Base-by-base conservation (phyloP, 805 yeast genomes). In the Pichia cabralensis region DNA sequence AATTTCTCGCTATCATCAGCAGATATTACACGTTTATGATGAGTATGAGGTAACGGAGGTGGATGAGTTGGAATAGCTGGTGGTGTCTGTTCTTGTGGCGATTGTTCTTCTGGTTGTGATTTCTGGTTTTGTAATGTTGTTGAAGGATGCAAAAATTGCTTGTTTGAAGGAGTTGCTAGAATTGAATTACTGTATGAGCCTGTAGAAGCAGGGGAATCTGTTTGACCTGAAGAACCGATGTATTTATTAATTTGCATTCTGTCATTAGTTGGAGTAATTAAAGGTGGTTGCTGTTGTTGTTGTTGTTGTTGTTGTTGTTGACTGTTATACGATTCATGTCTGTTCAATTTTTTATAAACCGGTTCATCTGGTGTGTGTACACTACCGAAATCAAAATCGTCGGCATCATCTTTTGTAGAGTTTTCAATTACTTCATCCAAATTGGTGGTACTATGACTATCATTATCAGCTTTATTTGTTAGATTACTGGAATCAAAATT, bases 351-450 rank as follows among this genome's bases (percentile, higher is more conserved):
- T 22, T 30, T 32, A 18, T 35, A 32, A 8, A 39, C 33, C n/a
- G 42, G 42, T 15, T 33, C 34, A n/a, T 33, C 37, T 1, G 43
- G 36, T 6, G 40, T 36, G 19, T 38, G 31, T 36, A 44, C 40
- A 19, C 43, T 35, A 33, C 40, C 44, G 44, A 52, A 53, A n/a
- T 43, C 42, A 22, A 56, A 43, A 13, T 53, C 55, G 22, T 53
- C 57, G 5, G 39, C 45, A 11, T 33, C 39, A n/a, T 29, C 36
- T 8, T 29, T 35, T 18, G 41, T 28, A 17, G 8, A 14, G 17
- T 5, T 8, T 18, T 25, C 17, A 6, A 2, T 25, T 5, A 11
- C 10, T 8, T 14, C 12, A 14, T 25, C 9, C 8, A 7, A 7
- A 20, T 20, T 20, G 9, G 9, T 20, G 22, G 6, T 20, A 20